These are phyloP conservation scores for Apiotrichum brassicae DNA, from an alignment of 1,284 basidiomycete species.

Conservation along the genomic window DNA sequence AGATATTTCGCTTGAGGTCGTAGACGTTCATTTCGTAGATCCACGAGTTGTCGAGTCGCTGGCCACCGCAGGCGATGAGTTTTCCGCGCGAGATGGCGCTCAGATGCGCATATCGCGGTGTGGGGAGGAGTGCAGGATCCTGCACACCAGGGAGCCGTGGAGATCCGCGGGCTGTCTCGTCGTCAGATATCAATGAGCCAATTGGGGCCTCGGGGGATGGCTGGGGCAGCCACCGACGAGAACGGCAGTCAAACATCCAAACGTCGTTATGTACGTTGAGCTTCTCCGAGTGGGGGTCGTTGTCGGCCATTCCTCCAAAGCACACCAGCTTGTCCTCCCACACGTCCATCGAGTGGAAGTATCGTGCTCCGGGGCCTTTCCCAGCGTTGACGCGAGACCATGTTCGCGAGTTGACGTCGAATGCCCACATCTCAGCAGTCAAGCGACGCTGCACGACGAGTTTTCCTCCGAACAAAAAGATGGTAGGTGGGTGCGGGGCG, in stretches of 20 bases:
- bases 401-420: slow-evolving; percentile 67
- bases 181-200: slow-evolving; percentile 26
- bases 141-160: slow-evolving; percentile 55
- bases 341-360: slow-evolving; percentile 84
- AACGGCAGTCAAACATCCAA: slow-evolving; percentile 69
- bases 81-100: slow-evolving; percentile 73
- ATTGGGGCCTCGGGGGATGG: slow-evolving; percentile 24
- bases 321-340: slow-evolving; percentile 83
- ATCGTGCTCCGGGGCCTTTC: slow-evolving; percentile 59
- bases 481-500: slow-evolving; percentile 28
- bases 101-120: slow-evolving; percentile 82
- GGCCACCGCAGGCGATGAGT: slow-evolving; percentile 89
- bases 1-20: slow-evolving; percentile 63
- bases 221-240: slow-evolving; percentile 60
- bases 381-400: slow-evolving; percentile 67
- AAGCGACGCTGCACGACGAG: slow-evolving; percentile 77
- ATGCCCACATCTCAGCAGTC: slow-evolving; percentile 78
- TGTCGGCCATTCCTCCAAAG: slow-evolving; percentile 76
- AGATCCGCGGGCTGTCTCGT: slow-evolving; percentile 71
- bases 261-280: slow-evolving; percentile 73
- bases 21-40: slow-evolving; percentile 84
- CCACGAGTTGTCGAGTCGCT: slow-evolving; percentile 63
- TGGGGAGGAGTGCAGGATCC: slow-evolving; percentile 53
- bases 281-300: slow-evolving; percentile 49
- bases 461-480: slow-evolving; percentile 65